phyloP scores from a whole-genome alignment of 176 grass and related monocot species.

The Luzula sylvatica region DNA sequence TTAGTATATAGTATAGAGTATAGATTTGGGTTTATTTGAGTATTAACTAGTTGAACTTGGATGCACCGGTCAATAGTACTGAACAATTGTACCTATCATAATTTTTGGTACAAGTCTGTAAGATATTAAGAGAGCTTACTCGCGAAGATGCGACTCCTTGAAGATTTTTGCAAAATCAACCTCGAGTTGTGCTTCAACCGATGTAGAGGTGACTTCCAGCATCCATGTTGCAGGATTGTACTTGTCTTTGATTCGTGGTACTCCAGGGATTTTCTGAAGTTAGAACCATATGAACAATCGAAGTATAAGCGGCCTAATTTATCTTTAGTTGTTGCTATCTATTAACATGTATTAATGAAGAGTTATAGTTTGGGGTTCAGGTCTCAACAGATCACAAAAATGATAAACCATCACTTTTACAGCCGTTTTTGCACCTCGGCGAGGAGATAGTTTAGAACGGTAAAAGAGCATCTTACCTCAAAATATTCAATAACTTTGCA shows the following conservation, averaged over 20 bases:
- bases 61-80: no score
- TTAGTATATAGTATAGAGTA: no score
- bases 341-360: no score
- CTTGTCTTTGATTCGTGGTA: conserved; percentile 54
- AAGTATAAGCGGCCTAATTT: background rate
- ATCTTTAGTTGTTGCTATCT: no score
- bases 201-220: conserved; percentile 53
- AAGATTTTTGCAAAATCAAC: conserved; percentile 61
- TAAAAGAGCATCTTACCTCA: conserved; percentile 35
- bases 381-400: no score
- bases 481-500: conserved; percentile 60
- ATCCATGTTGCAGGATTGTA: conserved; percentile 91
- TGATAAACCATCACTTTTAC: no score
- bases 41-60: no score
- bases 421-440: no score
- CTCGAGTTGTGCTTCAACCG: conserved; percentile 42
- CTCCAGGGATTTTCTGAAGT: conserved; percentile 48
- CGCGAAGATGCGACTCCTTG: conserved; percentile 42
- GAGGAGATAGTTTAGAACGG: background rate
- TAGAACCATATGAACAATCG: conserved; percentile 4
- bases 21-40: no score
- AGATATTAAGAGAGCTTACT: conserved; percentile 34
- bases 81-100: no score
- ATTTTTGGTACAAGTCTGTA: no score
- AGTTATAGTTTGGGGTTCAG: no score